Base-by-base conservation (phyloP, 441 rosid species). In the Francoa sonchifolia region DNA sequence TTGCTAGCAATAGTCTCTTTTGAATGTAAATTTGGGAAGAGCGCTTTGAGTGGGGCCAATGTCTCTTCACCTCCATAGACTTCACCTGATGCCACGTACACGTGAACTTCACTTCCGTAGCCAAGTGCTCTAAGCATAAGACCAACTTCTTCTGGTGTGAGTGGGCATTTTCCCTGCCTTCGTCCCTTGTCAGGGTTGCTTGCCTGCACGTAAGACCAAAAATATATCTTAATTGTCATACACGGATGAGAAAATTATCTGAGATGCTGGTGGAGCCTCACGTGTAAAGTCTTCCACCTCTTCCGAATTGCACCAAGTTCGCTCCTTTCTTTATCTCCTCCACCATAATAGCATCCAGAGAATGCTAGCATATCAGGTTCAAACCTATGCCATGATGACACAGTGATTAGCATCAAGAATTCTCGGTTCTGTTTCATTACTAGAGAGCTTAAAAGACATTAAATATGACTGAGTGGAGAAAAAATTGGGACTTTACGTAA, bases 341-440 rank as follows among this genome's bases (percentile, higher is more conserved):
- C 83, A 19, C 83, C 76, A 6, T 69, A 72, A 58, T 76, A 62
- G 55, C 83, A 76, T 48, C 83, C 83, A 22, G 79, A 76, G 70
- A 72, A 76, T 35, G 97, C 99, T 36, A 92, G 86, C 99, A 92
- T 92, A 54, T 92, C 99, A 11, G 97, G 79, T 51, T 92, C 99
- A 58, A 81, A 92, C 77, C 99, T 90, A 77, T 16, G 12, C 48
- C 37, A 38, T 18, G 20, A 33, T 34, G n/a, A n/a, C n/a, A n/a
- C n/a, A n/a, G n/a, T n/a, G n/a, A n/a, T n/a, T n/a, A n/a, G n/a
- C n/a, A n/a, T n/a, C n/a, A n/a, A n/a, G n/a, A n/a, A n/a, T n/a
- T n/a, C n/a, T n/a, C n/a, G n/a, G n/a, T n/a, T n/a, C n/a, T n/a
- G n/a, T 27, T 27, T 1, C 30, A 33, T 13, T 4, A 9, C 33